Base-by-base conservation (phyloP, 2,329 filamentous ascomycete species). In the Hypoxylon rubiginosum region DNA sequence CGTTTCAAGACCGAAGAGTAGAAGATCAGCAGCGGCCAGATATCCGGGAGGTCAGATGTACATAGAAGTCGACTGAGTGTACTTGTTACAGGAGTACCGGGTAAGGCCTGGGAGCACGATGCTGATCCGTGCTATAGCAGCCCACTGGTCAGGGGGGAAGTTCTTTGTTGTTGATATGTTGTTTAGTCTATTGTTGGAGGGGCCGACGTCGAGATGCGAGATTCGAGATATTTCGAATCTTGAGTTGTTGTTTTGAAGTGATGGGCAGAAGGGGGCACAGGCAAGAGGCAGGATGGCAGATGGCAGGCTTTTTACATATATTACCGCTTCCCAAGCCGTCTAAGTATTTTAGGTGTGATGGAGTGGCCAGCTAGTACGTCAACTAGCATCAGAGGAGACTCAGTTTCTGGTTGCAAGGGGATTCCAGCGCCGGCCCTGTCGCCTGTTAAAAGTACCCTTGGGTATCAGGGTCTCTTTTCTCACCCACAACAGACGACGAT, bases 1-100 rank as follows among this genome's bases (percentile, higher is more conserved):
- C 76, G 76, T 76, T 75, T 77, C 76, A 76, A 74, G 75, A 76
- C 75, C 71, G 75, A 78, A 77, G 73, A 68, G 76, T 76, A 65
- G 30, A 76, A 76, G 76, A 78, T 78, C 76, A 76, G 74, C 76
- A 71, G 70, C 72, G 70, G 68, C 72, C 73, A 73, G 71, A 75
- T 73, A 75, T 73, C 71, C 74, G 72, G 73, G 71, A 73, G 72
- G 72, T 71, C 68, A 71, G 71, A 70, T 70, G 69, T 71, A 73
- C 61, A 71, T 71, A 62, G 67, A 63, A 62, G 55, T 67, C 70
- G 68, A 69, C 65, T 49, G 58, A 64, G 45, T 53, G 57, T 69
- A 64, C 59, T 64, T 56, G 56, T 62, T 64, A 67, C 64, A 64
- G 60, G 50, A 15, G 51, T 55, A 55, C 56, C 56, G 61, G 52